These are phyloP conservation scores for Talaromyces islandicus DNA, from an alignment of 2,329 filamentous ascomycete genomes.

Conservation along the genomic window DNA sequence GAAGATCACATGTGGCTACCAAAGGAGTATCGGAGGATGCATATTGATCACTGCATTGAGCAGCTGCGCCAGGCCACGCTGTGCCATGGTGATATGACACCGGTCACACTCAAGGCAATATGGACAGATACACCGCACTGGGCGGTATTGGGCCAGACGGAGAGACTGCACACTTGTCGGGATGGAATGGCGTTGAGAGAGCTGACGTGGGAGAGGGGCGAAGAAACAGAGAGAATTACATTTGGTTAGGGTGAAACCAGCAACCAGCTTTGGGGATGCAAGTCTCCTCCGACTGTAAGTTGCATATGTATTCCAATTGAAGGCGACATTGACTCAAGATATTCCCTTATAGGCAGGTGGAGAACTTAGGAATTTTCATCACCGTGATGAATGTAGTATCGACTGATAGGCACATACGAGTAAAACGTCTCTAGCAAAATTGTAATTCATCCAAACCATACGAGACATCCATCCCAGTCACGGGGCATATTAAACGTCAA, in stretches of 20 bases:
- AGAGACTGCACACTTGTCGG: slow-evolving; percentile 6
- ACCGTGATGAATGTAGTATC: no score
- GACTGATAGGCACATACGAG: no score
- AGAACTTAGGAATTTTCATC: no score
- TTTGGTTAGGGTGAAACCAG: background rate
- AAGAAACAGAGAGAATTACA: background rate
- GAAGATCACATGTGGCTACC: slow-evolving; percentile 10
- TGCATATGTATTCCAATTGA: no score
- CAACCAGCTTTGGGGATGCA: background rate
- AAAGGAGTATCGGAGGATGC: slow-evolving; percentile 11
- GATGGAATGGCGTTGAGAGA: slow-evolving; percentile 8
- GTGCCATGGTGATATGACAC: slow-evolving; percentile 13
- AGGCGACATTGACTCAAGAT: no score
- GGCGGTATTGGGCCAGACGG: slow-evolving; percentile 8
- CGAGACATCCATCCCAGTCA: no score
- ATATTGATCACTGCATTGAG: slow-evolving; percentile 14
- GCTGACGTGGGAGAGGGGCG: slow-evolving; percentile 5
- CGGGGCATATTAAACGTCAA: no score
- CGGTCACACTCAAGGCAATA: slow-evolving; percentile 13
- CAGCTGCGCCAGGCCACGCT: slow-evolving; percentile 13
- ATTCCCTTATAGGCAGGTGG: no score
- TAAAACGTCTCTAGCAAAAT: no score
- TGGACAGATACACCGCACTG: slow-evolving; percentile 7
- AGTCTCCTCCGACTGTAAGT: background rate
- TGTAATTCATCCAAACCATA: no score